Evolutionary conservation across 2,329 filamentous ascomycete genomes (phyloP).

Genomic region (Colletotrichum sp.): DNA sequence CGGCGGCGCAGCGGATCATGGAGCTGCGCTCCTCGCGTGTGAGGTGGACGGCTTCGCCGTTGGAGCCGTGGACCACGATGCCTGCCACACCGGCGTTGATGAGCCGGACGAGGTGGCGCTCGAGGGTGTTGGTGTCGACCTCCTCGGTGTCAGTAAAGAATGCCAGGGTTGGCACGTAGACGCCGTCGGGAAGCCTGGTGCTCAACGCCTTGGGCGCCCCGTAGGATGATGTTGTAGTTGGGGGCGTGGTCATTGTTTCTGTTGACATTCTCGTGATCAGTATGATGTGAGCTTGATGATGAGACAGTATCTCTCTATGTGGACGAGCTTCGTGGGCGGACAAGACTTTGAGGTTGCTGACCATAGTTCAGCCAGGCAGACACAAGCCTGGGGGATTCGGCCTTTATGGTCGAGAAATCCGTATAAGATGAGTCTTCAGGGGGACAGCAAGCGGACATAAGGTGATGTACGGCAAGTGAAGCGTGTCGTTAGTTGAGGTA

Average conservation of each 20-base stretch:
- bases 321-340: neutral
- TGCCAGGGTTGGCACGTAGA: constrained; percentile 42
- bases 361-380: neutral
- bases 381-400: neutral
- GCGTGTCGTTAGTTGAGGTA: neutral
- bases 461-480: neutral
- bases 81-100: constrained; percentile 67
- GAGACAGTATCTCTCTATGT: fast-evolving
- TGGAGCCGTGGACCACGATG: constrained; percentile 73
- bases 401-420: neutral
- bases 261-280: neutral
- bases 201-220: constrained; percentile 9
- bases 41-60: constrained; percentile 76
- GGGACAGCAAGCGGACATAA: neutral
- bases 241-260: neutral
- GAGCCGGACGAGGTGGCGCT: constrained; percentile 38
- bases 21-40: constrained; percentile 71
- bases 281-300: neutral
- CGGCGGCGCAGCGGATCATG: constrained; percentile 72
- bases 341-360: neutral
- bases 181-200: constrained; percentile 26
- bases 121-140: constrained; percentile 34
- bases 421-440: neutral
- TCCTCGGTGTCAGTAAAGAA: constrained; percentile 41
- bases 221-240: neutral